Evolutionary conservation across 129 eudicot genomes (phyloP).

Genomic region (Tanacetum coccineum): DNA sequence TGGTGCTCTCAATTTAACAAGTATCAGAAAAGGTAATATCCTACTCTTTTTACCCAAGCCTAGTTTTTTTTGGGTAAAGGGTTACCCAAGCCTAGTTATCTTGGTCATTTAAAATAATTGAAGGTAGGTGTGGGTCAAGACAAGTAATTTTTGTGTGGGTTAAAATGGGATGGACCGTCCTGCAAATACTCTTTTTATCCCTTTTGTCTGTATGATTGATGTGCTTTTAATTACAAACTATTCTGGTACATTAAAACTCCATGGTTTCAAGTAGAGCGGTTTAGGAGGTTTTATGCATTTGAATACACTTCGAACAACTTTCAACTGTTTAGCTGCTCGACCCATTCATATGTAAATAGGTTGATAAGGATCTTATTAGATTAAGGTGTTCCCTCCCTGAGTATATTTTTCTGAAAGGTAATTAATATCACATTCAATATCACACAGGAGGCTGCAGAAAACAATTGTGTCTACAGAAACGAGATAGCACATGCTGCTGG

Average conservation of each 20-base stretch:
- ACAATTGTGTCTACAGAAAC: conserved; percentile 94
- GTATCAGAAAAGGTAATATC: neutral
- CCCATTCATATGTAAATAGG: neutral
- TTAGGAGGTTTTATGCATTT: neutral
- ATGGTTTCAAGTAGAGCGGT: neutral
- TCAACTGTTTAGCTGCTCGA: neutral
- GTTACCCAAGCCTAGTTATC: too few relatives aligned
- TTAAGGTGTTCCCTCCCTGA: neutral
- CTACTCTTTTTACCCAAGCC: neutral
- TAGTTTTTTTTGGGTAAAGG: too few relatives aligned
- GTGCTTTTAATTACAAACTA: neutral
- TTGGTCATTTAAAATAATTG: neutral
- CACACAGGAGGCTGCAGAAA: conserved; percentile 82
- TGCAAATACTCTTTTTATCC: neutral
- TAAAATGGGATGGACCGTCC: neutral
- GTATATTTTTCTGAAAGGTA: neutral
- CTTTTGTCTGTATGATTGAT: neutral
- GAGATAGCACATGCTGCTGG: conserved; percentile 85
- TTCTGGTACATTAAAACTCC: neutral
- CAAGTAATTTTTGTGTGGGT: neutral
- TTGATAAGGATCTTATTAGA: neutral
- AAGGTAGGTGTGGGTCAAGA: conserved; percentile 1
- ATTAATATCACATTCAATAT: conserved; percentile 1
- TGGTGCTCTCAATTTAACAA: neutral
- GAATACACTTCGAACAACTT: neutral